Evolutionary conservation across 352 stramenopile genomes (phyloP).

Genomic region (Globisporangium nodosum): DNA sequence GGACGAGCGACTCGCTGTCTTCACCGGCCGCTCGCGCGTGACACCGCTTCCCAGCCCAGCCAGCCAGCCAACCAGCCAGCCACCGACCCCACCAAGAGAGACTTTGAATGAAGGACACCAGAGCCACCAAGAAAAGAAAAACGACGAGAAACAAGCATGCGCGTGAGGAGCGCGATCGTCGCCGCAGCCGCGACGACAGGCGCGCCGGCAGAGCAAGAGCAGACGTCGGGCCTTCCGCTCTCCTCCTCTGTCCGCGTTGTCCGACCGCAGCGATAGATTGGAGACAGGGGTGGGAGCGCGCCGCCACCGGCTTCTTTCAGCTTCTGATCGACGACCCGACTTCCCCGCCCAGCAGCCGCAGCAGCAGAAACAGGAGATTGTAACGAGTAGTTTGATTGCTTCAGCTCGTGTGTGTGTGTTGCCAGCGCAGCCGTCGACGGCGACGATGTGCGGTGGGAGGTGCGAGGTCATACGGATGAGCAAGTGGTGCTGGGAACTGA

Average conservation of each 20-base stretch:
- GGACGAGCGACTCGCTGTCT: background rate
- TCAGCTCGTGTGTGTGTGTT: background rate
- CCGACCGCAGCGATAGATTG: background rate
- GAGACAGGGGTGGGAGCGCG: background rate
- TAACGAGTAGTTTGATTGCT: slow-evolving; percentile 15
- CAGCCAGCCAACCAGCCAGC: background rate
- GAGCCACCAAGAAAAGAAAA: no score
- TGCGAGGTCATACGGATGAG: no score
- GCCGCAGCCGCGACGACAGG: background rate
- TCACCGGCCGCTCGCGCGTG: background rate
- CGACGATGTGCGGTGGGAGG: no score
- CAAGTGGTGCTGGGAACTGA: no score
- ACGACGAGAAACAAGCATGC: no score
- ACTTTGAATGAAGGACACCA: no score
- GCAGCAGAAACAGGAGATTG: slow-evolving; percentile 7
- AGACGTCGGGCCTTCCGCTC: background rate
- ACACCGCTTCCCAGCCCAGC: background rate
- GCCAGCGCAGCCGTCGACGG: no score
- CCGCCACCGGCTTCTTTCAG: background rate
- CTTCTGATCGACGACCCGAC: background rate
- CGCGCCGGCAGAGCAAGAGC: background rate
- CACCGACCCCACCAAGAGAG: background rate
- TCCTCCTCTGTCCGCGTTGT: background rate
- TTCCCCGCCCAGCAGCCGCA: background rate
- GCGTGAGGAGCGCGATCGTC: no score